Conservation (phyloP, 2,329 filamentous ascomycete genomes). For the Parafenestella ontariensis region DNA sequence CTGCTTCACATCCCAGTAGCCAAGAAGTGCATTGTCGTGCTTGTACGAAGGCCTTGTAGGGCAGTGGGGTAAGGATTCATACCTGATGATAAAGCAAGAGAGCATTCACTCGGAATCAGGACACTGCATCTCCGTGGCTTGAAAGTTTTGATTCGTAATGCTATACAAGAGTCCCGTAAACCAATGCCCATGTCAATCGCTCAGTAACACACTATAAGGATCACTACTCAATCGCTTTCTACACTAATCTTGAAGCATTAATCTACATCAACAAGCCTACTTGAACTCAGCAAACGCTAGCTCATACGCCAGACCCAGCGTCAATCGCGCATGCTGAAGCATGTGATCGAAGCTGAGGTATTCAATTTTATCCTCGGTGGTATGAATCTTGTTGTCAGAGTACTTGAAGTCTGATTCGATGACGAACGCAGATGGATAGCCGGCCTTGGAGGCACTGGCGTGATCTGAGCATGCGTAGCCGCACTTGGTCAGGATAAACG, state of each 20-base stretch:
- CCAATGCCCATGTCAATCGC: background rate
- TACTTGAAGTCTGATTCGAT: slow-evolving; percentile 75
- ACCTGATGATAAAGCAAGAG: no score
- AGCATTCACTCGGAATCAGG: no score
- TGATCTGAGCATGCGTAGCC: slow-evolving; percentile 85
- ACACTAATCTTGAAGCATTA: background rate
- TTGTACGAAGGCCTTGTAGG: no score
- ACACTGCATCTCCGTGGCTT: no score
- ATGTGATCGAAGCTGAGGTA: slow-evolving; percentile 86
- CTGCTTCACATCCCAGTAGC: no score
- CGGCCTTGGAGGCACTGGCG: slow-evolving; percentile 74
- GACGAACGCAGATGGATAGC: slow-evolving; percentile 77
- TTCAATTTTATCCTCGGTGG: slow-evolving; percentile 73
- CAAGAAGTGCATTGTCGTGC: no score
- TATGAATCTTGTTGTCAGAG: slow-evolving; percentile 72
- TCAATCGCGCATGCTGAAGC: slow-evolving; percentile 87
- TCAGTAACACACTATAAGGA: background rate
- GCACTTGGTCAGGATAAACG: slow-evolving; percentile 85
- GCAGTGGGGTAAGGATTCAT: no score
- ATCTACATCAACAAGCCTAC: slow-evolving; percentile 8
- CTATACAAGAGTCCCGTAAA: background rate
- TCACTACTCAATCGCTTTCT: background rate
- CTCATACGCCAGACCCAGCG: slow-evolving; percentile 82
- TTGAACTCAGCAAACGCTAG: slow-evolving; percentile 78
- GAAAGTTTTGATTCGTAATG: background rate